Evolutionary conservation across 1,284 basidiomycete species (phyloP).

Genomic region (Mycocalia duriaeana): DNA sequence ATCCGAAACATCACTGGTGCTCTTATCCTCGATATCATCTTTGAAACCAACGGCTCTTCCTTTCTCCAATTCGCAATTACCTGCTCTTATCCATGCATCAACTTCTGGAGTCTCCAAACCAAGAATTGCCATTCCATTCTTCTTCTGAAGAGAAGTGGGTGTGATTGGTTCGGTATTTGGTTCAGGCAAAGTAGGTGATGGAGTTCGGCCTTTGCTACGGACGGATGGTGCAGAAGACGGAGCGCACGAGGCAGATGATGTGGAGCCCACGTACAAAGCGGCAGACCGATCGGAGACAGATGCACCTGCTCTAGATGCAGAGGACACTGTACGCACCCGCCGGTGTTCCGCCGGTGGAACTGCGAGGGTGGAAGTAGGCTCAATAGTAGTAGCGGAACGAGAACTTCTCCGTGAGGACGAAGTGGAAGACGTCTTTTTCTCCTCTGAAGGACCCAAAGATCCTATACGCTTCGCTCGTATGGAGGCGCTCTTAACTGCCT

Average conservation of each 20-base stretch:
- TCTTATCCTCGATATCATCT: conserved; percentile 13
- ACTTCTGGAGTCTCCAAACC: conserved; percentile 48
- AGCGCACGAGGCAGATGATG: conserved; percentile 16
- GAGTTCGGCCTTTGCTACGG: conserved; percentile 32
- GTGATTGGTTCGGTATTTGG: conserved; percentile 35
- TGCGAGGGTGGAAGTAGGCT: not conserved
- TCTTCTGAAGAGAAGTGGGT: conserved; percentile 30
- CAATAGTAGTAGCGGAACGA: too few relatives aligned
- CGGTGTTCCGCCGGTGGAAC: not conserved
- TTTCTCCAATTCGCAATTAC: conserved; percentile 20
- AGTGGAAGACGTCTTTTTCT: not conserved
- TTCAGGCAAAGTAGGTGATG: conserved; percentile 51
- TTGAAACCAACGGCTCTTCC: not conserved
- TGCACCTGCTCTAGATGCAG: conserved; percentile 16
- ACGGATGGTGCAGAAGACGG: conserved; percentile 6
- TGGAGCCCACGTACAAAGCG: conserved; percentile 10
- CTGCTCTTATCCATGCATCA: conserved; percentile 38
- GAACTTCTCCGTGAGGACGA: too few relatives aligned
- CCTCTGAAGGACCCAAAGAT: conserved; percentile 4
- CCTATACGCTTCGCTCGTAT: conserved; percentile 15
- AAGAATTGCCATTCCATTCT: conserved; percentile 25
- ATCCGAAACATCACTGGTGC: conserved; percentile 23
- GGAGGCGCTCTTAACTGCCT: not conserved
- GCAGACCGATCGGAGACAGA: conserved; percentile 13
- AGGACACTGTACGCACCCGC: conserved; percentile 17